These are phyloP conservation scores for Fusarium irregulare DNA, from an alignment of 2,329 filamentous ascomycete genomes.

Conservation along the genomic window DNA sequence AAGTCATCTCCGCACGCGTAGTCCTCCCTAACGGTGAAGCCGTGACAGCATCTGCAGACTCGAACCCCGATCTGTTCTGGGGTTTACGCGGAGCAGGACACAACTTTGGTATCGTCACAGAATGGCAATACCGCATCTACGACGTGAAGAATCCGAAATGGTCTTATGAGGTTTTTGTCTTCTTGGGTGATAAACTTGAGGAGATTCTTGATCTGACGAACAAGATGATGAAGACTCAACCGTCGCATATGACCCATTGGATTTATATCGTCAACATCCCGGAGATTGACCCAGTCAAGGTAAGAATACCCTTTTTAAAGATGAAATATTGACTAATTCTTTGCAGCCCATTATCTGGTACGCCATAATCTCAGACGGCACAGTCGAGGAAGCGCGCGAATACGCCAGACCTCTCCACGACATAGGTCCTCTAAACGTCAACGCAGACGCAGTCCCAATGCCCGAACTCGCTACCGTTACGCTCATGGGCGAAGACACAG, in stretches of 20 bases:
- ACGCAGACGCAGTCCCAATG: constrained; percentile 52
- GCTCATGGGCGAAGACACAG: constrained; percentile 50
- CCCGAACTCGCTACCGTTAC: constrained; percentile 56
- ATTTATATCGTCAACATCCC: constrained; percentile 34
- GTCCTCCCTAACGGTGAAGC: constrained; percentile 23
- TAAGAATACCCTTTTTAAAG: too few relatives aligned
- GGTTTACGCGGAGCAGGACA: constrained; percentile 61
- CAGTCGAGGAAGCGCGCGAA: constrained; percentile 49
- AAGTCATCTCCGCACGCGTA: constrained; percentile 21
- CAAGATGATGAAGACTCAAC: constrained; percentile 32
- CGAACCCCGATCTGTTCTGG: constrained; percentile 50
- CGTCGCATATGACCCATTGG: constrained; percentile 28
- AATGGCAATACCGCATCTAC: constrained; percentile 59
- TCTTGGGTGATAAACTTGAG: constrained; percentile 42
- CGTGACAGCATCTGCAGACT: constrained; percentile 9
- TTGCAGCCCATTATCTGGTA: constrained; percentile 54
- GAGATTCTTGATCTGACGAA: constrained; percentile 26
- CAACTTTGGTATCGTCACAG: constrained; percentile 65
- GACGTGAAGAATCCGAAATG: constrained; percentile 52
- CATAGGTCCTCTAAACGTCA: constrained; percentile 51
- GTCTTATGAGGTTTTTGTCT: constrained; percentile 55
- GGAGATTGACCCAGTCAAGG: constrained; percentile 26
- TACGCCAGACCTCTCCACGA: constrained; percentile 56
- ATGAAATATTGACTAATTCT: too few relatives aligned
- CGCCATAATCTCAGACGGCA: constrained; percentile 55